Evolutionary conservation across 2,329 filamentous ascomycete species (phyloP), one percentile per base, ranked within the genome.

Genomic region (Aaosphaeria pasadenensis): DNA sequence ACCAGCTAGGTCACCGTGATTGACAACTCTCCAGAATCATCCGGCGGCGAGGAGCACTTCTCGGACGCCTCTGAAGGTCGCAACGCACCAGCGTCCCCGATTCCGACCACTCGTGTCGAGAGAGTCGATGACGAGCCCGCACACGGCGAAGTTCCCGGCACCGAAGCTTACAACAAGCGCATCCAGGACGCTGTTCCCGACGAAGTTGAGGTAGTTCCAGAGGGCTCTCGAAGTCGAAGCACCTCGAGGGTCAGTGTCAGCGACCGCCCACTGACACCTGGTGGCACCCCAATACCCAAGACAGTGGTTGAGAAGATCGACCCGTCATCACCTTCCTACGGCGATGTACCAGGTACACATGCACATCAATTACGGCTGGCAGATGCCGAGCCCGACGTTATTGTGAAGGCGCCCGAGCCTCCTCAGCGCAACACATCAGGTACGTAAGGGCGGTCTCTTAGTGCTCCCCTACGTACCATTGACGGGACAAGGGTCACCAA

Each of bases 281-380:
- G 76, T 32, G 79, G 75, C 42, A 72, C 75, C 5, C 71, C 77
- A 6, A 73, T 85, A 35, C 83, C 83, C 13, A 78, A 74, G 55
- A 84, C 80, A 5, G 70, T 85, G 7, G 81, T 85, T 13, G 82
- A 85, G 60, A 82, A 81, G 63, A 73, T 86, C 43, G 82, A 85
- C 52, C 74, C 77, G 30, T 73, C 77, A 30, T 64, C 71, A 49
- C 79, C 81, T 36, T 79, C 77, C 56, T 74, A 85, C 65, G 82
- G 83, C 17, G 83, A 86, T 47, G 74, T 84, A 6, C 82, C 82
- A 30, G 82, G 83, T 30, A 86, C 83, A 43, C 64, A 70, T 35
- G 83, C 82, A 50, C 77, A 81, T 54, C 74, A 82, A 49, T 67
- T 77, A 56, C 75, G 80, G 51, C 75, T 74, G 58, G 79, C 79